Evolutionary conservation across 1,284 basidiomycete genomes (phyloP).

Genomic region (Anthracocystis panici-leucophaei): DNA sequence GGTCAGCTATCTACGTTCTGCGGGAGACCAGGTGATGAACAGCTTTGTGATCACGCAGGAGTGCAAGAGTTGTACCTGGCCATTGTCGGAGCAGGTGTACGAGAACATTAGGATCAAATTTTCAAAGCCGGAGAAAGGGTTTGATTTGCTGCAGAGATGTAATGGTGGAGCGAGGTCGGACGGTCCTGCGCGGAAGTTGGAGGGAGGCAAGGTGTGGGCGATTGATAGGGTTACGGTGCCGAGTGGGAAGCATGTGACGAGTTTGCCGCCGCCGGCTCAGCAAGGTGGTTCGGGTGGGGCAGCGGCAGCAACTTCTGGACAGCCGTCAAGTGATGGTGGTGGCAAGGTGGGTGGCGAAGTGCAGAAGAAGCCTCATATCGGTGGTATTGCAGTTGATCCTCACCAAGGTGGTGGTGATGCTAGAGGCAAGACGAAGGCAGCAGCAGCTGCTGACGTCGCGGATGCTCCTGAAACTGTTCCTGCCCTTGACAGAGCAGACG

Average conservation of each 20-base stretch:
- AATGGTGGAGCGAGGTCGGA: constrained; percentile 28
- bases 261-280: neutral
- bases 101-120: constrained; percentile 37
- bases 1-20: constrained; percentile 34
- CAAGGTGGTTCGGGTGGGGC: neutral
- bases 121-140: constrained; percentile 20
- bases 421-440: neutral
- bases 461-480: neutral
- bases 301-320: neutral
- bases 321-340: no score
- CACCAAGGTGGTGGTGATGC: neutral
- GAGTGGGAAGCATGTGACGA: constrained; percentile 22
- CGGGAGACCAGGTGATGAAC: constrained; percentile 50
- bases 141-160: constrained; percentile 34
- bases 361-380: no score
- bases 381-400: neutral
- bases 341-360: no score
- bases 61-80: constrained; percentile 43
- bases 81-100: constrained; percentile 38
- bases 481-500: neutral
- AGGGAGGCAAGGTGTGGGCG: constrained; percentile 28
- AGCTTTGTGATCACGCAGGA: constrained; percentile 52
- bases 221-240: constrained; percentile 45
- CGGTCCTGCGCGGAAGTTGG: constrained; percentile 13
- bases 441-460: neutral